phyloP scores from a whole-genome alignment of 768 basidiomycete genomes.

The Rhizopogon sp. region DNA sequence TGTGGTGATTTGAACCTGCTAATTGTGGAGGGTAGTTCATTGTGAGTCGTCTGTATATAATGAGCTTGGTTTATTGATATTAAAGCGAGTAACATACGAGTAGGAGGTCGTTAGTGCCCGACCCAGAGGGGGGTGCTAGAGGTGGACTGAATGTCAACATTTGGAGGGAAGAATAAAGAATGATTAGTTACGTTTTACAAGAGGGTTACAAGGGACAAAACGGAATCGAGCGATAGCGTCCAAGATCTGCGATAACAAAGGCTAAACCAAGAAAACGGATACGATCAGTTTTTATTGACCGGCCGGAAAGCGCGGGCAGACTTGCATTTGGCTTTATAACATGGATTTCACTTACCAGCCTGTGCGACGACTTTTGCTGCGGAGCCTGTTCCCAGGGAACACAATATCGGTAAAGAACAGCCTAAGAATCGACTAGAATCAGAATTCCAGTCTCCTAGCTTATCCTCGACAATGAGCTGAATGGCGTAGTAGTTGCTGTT shows the following conservation, averaged over 20 bases:
- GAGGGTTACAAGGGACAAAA: background rate
- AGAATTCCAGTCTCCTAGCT: background rate
- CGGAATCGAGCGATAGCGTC: constrained; percentile 8
- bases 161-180: background rate
- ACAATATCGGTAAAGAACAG: constrained; percentile 5
- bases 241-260: constrained; percentile 14
- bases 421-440: background rate
- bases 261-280: constrained; percentile 7
- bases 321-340: constrained; percentile 2
- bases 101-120: constrained; percentile 10
- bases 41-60: background rate
- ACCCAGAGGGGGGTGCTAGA: constrained; percentile 2
- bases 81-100: background rate
- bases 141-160: background rate
- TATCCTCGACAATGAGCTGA: background rate
- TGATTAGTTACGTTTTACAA: constrained; percentile 12
- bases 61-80: background rate
- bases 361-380: constrained; percentile 12
- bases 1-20: constrained; percentile 15
- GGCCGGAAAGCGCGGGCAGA: constrained; percentile 8
- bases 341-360: constrained; percentile 5
- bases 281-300: constrained; percentile 10
- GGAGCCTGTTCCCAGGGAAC: constrained; percentile 19
- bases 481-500: background rate
- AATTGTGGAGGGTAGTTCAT: constrained; percentile 2